Conservation (phyloP, 306 rosid species). For the Cicer arietinum region DNA sequence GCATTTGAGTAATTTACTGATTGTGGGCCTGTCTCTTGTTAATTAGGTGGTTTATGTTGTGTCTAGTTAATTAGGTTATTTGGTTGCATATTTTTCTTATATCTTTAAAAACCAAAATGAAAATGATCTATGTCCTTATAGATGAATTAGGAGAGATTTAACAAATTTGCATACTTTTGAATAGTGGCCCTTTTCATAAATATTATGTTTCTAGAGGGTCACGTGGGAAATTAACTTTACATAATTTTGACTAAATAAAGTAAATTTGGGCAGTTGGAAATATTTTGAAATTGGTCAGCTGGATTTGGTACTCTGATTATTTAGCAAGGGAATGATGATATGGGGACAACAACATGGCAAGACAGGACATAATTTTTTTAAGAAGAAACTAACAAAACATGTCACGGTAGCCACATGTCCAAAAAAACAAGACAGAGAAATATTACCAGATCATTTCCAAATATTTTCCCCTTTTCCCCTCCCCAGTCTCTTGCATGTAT, state of each 20-base stretch:
- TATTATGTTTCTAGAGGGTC: constrained; percentile 7
- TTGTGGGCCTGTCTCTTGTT: constrained; percentile 13
- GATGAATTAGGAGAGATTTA: constrained; percentile 25
- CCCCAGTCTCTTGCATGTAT: not conserved
- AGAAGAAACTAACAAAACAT: constrained; percentile 20
- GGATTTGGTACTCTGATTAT: constrained; percentile 33
- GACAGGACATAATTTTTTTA: constrained; percentile 28
- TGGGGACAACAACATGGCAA: constrained; percentile 39
- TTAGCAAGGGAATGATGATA: constrained; percentile 37
- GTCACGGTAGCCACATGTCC: constrained; percentile 30
- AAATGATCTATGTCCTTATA: not conserved
- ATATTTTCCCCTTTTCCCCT: not conserved
- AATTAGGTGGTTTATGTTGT: constrained; percentile 10
- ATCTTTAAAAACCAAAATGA: not conserved
- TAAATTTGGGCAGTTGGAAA: constrained; percentile 32
- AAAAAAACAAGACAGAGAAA: not conserved
- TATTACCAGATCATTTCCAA: constrained; percentile 4
- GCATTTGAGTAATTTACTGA: constrained; percentile 38
- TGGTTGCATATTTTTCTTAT: constrained; percentile 13
- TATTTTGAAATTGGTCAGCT: constrained; percentile 25
- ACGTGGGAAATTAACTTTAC: constrained; percentile 36
- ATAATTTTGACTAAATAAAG: constrained; percentile 46
- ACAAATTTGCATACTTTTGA: constrained; percentile 5
- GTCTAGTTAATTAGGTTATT: constrained; percentile 13
- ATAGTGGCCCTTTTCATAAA: constrained; percentile 35